Evolutionary conservation across 2,329 filamentous ascomycete species (phyloP).

Genomic region (Byssothecium circinans): DNA sequence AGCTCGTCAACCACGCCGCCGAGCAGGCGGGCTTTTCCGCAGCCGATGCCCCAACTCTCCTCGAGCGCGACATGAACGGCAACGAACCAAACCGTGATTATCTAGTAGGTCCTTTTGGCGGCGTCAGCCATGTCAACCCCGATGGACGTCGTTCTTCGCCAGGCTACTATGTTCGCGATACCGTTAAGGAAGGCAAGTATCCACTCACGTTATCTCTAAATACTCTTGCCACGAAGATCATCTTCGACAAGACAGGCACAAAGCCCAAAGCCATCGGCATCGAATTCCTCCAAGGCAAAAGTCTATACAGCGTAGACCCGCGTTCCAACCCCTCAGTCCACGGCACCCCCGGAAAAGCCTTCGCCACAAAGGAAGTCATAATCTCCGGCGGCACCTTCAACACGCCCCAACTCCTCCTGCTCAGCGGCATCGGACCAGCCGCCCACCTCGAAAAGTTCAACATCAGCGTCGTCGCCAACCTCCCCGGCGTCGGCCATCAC

Average conservation of each 20-base stretch:
- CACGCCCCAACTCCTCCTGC: conserved; percentile 63
- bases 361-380: conserved; percentile 39
- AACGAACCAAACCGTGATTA: conserved; percentile 46
- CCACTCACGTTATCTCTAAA: conserved; percentile 37
- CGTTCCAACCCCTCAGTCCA: conserved; percentile 30
- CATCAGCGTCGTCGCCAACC: conserved; percentile 57
- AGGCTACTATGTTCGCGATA: conserved; percentile 51
- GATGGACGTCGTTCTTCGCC: conserved; percentile 27
- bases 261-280: conserved; percentile 48
- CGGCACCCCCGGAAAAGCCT: conserved; percentile 41
- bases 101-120: conserved; percentile 39
- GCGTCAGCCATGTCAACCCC: conserved; percentile 29
- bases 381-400: conserved; percentile 57
- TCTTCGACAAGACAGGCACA: conserved; percentile 37
- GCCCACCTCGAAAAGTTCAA: conserved; percentile 55
- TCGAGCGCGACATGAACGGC: conserved; percentile 32
- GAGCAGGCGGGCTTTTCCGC: conserved; percentile 17
- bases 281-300: conserved; percentile 47
- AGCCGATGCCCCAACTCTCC: conserved; percentile 14
- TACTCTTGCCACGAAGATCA: conserved; percentile 47
- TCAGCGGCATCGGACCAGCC: conserved; percentile 62
- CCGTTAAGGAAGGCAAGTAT: conserved; percentile 46
- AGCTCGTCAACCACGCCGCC: conserved; percentile 16
- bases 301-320: conserved; percentile 49
- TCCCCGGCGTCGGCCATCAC: conserved; percentile 58